Evolutionary conservation across 2,329 filamentous ascomycete genomes (phyloP).

Genomic region (Berkeleyomyces rouxiae): DNA sequence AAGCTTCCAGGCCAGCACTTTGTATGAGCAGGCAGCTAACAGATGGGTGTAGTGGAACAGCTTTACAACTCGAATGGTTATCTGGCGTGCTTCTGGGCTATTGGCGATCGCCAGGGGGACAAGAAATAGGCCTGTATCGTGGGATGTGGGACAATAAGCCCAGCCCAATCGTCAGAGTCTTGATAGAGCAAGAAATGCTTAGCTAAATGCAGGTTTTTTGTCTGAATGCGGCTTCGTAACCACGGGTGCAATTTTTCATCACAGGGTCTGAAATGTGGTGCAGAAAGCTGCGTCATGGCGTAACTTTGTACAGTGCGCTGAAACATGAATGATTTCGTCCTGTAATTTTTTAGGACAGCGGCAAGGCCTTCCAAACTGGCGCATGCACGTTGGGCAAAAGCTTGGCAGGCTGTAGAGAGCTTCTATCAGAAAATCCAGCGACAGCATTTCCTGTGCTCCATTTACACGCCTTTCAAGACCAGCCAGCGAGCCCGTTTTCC

Average conservation of each 20-base stretch:
- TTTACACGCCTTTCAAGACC: neutral
- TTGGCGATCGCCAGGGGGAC: neutral
- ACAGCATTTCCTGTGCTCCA: neutral
- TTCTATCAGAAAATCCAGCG: no score
- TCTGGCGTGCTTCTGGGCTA: neutral
- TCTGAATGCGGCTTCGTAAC: no score
- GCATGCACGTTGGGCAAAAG: neutral
- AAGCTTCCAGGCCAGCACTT: neutral
- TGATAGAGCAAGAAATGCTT: no score
- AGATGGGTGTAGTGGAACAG: constrained; percentile 1
- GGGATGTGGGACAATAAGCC: no score
- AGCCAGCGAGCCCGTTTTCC: neutral
- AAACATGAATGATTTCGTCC: neutral
- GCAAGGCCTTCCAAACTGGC: neutral
- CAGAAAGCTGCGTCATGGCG: no score
- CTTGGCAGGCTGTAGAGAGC: no score
- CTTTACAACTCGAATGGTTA: constrained; percentile 2
- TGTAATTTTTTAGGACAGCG: neutral
- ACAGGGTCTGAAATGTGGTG: no score
- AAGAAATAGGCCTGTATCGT: neutral
- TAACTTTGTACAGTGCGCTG: neutral
- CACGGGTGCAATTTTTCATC: no score
- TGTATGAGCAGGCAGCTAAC: neutral
- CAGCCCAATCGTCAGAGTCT: no score
- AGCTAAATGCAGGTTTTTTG: no score